Percentiles rank a stretch among this genome's conserved stretches.
phyloP scores from a whole-genome alignment of 768 basidiomycete genomes.

The Amanita inopinata region DNA sequence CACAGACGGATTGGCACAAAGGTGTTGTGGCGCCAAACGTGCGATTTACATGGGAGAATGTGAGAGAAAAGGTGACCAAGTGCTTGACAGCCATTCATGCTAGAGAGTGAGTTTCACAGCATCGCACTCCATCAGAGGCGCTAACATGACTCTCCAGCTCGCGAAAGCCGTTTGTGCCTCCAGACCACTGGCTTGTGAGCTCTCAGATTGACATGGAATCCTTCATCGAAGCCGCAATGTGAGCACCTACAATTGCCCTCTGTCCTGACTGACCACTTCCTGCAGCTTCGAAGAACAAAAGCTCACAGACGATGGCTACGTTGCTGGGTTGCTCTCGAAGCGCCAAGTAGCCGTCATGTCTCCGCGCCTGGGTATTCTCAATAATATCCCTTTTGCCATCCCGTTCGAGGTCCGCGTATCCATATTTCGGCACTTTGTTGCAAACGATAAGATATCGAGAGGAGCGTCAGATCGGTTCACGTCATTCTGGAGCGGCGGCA shows the following conservation, averaged over 20 bases:
- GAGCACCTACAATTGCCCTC: constrained; percentile 18
- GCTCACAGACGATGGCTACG: constrained; percentile 7
- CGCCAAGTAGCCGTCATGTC: constrained; percentile 69
- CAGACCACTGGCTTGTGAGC: constrained; percentile 75
- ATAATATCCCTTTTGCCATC: constrained; percentile 93
- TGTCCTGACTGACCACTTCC: constrained; percentile 1
- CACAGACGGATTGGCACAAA: constrained; percentile 22
- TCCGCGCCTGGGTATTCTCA: constrained; percentile 81
- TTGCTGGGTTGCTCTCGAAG: constrained; percentile 34
- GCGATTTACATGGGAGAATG: constrained; percentile 52
- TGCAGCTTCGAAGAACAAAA: constrained; percentile 14
- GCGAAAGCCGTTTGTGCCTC: constrained; percentile 70
- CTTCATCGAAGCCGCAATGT: constrained; percentile 87
- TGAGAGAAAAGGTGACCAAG: constrained; percentile 66
- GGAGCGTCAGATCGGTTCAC: constrained; percentile 11
- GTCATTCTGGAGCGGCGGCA: constrained; percentile 12
- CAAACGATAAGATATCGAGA: constrained; percentile 39
- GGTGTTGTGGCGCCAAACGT: constrained; percentile 22
- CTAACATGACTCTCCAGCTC: constrained; percentile 46
- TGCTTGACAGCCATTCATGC: constrained; percentile 79
- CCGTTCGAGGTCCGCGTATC: constrained; percentile 88
- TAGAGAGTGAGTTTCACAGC: constrained; percentile 57
- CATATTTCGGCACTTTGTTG: constrained; percentile 80
- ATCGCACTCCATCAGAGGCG: constrained; percentile 7
- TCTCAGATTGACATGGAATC: constrained; percentile 35